A percentile compares a stretch with the other conserved stretches of the same genome.
Conservation (phyloP, 768 basidiomycete species). For the Suillus alpinus region DNA sequence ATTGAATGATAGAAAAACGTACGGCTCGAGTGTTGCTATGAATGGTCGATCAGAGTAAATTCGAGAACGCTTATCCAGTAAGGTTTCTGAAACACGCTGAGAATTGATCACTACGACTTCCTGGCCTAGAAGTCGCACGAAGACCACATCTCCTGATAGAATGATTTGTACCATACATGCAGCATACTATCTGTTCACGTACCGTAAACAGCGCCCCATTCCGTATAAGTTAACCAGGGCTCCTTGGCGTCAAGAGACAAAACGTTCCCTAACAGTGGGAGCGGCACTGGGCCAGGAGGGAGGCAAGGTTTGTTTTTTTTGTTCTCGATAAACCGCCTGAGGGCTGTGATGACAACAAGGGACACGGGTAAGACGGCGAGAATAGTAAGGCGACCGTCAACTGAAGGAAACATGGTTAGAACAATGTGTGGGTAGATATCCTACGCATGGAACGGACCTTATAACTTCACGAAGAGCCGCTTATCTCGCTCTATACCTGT, state of each 20-base stretch:
- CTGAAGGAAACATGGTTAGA: too few relatives aligned
- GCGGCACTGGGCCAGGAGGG: constrained; percentile 48
- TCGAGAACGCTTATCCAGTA: constrained; percentile 36
- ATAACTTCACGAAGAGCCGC: too few relatives aligned
- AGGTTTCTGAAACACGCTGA: constrained; percentile 26
- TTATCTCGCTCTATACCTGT: too few relatives aligned
- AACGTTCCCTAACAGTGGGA: constrained; percentile 47
- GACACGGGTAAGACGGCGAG: too few relatives aligned
- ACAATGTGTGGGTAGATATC: too few relatives aligned
- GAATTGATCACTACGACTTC: constrained; percentile 34
- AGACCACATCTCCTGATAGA: constrained; percentile 27
- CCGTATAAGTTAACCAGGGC: constrained; percentile 34
- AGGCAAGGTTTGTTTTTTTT: constrained; percentile 5
- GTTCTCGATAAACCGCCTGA: constrained; percentile 2
- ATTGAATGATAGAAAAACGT: background rate
- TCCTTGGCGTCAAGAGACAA: constrained; percentile 34
- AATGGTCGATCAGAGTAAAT: constrained; percentile 37
- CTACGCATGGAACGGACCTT: too few relatives aligned
- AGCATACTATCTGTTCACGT: background rate
- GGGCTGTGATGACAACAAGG: background rate
- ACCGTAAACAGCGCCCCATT: constrained; percentile 31
- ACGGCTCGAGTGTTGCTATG: background rate
- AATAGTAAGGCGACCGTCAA: too few relatives aligned
- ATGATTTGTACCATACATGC: background rate
- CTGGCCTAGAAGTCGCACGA: constrained; percentile 25